phyloP scores from a whole-genome alignment of 164 flowering plant species.

The Macadamia integrifolia region DNA sequence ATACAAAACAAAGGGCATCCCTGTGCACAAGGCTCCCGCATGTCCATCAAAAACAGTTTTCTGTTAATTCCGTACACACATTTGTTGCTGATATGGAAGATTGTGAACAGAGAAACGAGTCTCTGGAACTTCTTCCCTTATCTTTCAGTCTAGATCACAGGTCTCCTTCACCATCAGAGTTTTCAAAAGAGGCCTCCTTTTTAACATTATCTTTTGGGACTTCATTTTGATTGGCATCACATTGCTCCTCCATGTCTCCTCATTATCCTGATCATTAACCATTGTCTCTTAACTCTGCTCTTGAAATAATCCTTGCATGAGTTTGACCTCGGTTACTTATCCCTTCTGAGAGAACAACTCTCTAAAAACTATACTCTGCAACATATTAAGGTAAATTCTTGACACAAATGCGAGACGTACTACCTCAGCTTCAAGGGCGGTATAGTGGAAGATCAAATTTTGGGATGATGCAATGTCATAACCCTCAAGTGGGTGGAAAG shows the following conservation, averaged over 20 bases:
- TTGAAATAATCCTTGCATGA: slow-evolving; percentile 83
- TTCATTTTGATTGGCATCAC: slow-evolving; percentile 11
- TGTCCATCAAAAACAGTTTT: slow-evolving; percentile 43
- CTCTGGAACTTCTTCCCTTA: slow-evolving; percentile 36
- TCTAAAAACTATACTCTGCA: slow-evolving; percentile 56
- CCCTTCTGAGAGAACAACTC: slow-evolving; percentile 84
- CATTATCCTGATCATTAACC: slow-evolving; percentile 37
- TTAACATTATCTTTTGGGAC: slow-evolving; percentile 12
- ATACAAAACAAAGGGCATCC: slow-evolving; percentile 32
- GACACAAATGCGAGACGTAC: slow-evolving; percentile 57
- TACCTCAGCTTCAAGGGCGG: too few species aligned
- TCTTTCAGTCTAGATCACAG: slow-evolving; percentile 21
- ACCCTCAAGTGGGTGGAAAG: too few species aligned
- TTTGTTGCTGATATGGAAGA: slow-evolving; percentile 57
- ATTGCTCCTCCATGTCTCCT: slow-evolving; percentile 7
- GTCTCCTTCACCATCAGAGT: slow-evolving; percentile 24
- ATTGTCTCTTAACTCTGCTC: slow-evolving; percentile 66
- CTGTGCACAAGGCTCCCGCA: too few species aligned
- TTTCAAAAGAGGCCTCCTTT: slow-evolving; percentile 20
- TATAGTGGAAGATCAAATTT: too few species aligned
- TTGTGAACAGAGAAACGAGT: slow-evolving; percentile 87
- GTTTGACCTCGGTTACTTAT: slow-evolving; percentile 83
- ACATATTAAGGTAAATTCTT: slow-evolving; percentile 73
- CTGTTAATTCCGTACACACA: slow-evolving; percentile 22
- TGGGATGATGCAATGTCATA: too few species aligned